These are phyloP conservation scores for Cercophora newfieldiana DNA, from an alignment of 495 filamentous ascomycete species.

Conservation along the genomic window DNA sequence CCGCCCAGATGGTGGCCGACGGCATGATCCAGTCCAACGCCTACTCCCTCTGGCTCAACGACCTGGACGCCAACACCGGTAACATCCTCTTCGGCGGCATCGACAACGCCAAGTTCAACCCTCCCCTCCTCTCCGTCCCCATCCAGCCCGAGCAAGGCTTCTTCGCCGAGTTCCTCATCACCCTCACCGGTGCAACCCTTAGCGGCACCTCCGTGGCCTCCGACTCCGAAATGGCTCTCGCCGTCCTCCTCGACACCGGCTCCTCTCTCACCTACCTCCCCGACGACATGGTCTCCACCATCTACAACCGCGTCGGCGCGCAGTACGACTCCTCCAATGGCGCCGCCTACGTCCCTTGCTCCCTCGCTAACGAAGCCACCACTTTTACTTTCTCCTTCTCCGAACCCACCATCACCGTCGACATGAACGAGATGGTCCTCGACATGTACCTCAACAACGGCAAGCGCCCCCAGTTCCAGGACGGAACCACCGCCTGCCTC, in stretches of 20 bases:
- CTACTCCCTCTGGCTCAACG: constrained; percentile 88
- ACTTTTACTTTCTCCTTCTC: constrained; percentile 71
- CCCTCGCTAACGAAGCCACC: constrained; percentile 54
- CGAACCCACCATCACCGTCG: constrained; percentile 66
- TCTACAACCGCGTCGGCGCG: constrained; percentile 67
- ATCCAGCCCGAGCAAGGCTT: constrained; percentile 60
- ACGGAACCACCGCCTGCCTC: constrained; percentile 64
- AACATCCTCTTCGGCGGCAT: constrained; percentile 91
- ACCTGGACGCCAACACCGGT: constrained; percentile 71
- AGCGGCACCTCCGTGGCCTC: constrained; percentile 50
- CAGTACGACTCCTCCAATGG: constrained; percentile 57
- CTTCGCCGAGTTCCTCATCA: constrained; percentile 79
- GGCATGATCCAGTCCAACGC: constrained; percentile 76
- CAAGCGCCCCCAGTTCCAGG: constrained; percentile 54
- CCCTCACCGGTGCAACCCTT: constrained; percentile 59
- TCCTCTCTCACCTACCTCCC: constrained; percentile 88
- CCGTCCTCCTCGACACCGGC: constrained; percentile 88
- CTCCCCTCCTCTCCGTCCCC: constrained; percentile 71
- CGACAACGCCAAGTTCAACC: constrained; percentile 75
- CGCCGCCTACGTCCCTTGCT: constrained; percentile 73
- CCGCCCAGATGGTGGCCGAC: constrained; percentile 67
- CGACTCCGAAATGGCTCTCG: constrained; percentile 58
- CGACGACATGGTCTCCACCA: constrained; percentile 57
- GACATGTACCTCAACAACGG: constrained; percentile 54
- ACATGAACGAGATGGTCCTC: constrained; percentile 76